Evolutionary conservation across 2,329 filamentous ascomycete species (phyloP), one percentile per base, ranked within the genome.

Genomic region (Trichoderma cornu-damae): DNA sequence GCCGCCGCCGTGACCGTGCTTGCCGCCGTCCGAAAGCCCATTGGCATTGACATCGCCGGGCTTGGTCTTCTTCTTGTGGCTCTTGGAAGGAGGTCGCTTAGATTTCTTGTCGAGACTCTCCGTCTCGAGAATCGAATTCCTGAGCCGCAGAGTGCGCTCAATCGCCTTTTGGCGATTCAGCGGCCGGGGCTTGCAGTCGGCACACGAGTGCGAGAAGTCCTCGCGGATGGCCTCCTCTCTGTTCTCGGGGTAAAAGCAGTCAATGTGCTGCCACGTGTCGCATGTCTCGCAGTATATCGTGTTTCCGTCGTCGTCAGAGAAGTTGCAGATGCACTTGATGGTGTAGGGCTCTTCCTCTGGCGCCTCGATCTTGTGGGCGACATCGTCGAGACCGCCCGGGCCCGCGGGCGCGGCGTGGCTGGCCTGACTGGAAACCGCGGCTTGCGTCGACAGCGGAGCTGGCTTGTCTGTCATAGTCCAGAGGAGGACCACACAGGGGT

Each of bases 231-330:
- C 80, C 78, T 89, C 79, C 71, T 85, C 81, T 69, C 84, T 82
- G 65, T 90, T 89, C 62, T 83, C 72, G 20, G 83, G 83, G 71
- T 97, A 97, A 75, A 96, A 97, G 75, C 94, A 99, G 70, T 91
- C 87, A 67, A 96, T 96, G 74, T 99, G 94, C 75, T 99, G 94
- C 94, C 94, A 99, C 49, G 91, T 94, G 70, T 96, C 89, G 79
- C 94, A 99, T 59, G 81, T 84, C 71, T 97, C 94, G 79, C 94
- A 99, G 73, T 92, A 90, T 61, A 99, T 95, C 60, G 94, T 99
- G 73, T 90, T 93, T 74, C 94, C 94, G 78, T 99, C 94, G 79
- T 99, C 94, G 77, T 96, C 91, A 71, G 85, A 78, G 73, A 88
- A 96, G 71, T 86, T 86, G 76, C 94, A 99, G 66, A 97, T 96